Evolutionary conservation across 139 green algal species (phyloP), one percentile per base, ranked within the genome.

Genomic region (Yamagishiella unicocca): DNA sequence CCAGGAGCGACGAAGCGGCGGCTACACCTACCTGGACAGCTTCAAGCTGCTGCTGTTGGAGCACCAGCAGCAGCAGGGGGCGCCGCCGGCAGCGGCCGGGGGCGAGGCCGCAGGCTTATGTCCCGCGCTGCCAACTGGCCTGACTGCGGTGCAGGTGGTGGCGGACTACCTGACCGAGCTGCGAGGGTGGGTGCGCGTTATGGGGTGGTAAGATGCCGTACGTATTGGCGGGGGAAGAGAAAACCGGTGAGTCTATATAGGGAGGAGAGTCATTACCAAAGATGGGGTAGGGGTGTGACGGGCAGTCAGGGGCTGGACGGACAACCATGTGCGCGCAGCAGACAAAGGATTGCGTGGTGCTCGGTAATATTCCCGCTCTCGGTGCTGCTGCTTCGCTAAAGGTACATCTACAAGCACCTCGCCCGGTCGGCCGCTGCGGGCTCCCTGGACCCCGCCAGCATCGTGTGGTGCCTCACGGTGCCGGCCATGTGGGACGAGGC

Each of bases 31-130:
- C 31, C 27, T 86, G 33, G 80, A 86, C 24, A 9, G 10, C 10
- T 78, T 86, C 80, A 86, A 86, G 64, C 80, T 86, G 62, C n/a
- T 78, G 80, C 62, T 86, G 64, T 7, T 35, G 61, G 8, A 54
- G 37, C 14, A 43, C 55, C 3, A 0, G 40, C 6, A 29, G 38
- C n/a, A 38, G 33, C 9, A 55, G 33, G 31, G 1, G 74, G 50
- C 46, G n/a, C 19, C n/a, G n/a, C n/a, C n/a, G n/a, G n/a, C n/a
- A n/a, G n/a, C n/a, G n/a, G n/a, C n/a, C n/a, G n/a, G n/a, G n/a
- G n/a, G n/a, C n/a, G n/a, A n/a, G n/a, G n/a, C n/a, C n/a, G n/a
- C n/a, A n/a, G n/a, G n/a, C n/a, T n/a, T n/a, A n/a, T 19, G 5
- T 5, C n/a, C 64, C 29, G 19, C 6, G 4, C 64, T 78, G 43